Evolutionary conservation across 179 eudicot species (phyloP).

Genomic region (Beta corolliflora): DNA sequence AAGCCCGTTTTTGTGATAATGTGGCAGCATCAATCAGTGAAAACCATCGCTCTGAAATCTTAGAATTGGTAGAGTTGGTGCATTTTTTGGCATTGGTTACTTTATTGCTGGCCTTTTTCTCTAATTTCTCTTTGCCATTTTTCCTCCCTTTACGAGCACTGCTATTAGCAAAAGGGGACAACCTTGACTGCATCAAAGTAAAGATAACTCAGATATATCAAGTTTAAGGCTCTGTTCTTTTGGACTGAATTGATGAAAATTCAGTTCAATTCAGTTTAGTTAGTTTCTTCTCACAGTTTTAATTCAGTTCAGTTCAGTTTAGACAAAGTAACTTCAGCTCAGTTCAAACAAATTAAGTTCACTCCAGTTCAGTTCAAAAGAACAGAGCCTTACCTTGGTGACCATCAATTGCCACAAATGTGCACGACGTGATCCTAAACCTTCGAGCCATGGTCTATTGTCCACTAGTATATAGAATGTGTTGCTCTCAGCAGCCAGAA

Average conservation of each 20-base stretch:
- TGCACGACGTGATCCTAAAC: conserved; percentile 74
- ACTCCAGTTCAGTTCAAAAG: neutral
- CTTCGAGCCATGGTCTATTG: conserved; percentile 91
- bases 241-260: too few species aligned
- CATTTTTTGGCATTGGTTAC: conserved; percentile 30
- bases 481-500: conserved; percentile 72
- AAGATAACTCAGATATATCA: conserved; percentile 7
- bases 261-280: too few species aligned
- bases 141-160: conserved; percentile 60
- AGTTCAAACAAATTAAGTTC: too few species aligned
- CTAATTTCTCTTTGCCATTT: conserved; percentile 38
- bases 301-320: too few species aligned
- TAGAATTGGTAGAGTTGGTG: conserved; percentile 35
- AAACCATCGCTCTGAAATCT: conserved; percentile 61
- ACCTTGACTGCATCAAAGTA: conserved; percentile 64
- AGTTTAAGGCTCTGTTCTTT: neutral
- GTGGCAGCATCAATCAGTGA: conserved; percentile 74
- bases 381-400: conserved; percentile 62
- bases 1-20: conserved; percentile 70
- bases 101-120: conserved; percentile 38
- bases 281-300: too few species aligned
- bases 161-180: conserved; percentile 93
- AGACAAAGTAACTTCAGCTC: too few species aligned
- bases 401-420: conserved; percentile 99
- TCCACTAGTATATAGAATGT: conserved; percentile 85